Percentiles rank a stretch among this genome's conserved stretches.
Evolutionary conservation across 768 basidiomycete species (phyloP).

Genomic region (Boletus sp.): DNA sequence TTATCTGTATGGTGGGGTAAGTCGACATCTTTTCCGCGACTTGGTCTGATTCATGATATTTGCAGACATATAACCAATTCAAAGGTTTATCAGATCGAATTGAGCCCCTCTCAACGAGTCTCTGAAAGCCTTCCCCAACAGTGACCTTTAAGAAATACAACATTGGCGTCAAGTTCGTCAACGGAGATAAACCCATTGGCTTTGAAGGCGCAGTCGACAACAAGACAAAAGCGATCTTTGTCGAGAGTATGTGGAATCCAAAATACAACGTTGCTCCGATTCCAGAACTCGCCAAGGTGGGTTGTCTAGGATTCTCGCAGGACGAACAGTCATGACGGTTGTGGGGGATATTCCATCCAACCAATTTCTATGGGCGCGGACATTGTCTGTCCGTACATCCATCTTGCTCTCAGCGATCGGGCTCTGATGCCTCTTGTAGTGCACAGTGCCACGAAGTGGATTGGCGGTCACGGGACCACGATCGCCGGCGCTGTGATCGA

Average conservation of each 20-base stretch:
- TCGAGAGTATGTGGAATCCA: constrained; percentile 81
- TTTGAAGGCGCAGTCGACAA: constrained; percentile 72
- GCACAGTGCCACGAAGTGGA: constrained; percentile 85
- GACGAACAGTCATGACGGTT: neutral
- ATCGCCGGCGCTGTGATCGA: constrained; percentile 77
- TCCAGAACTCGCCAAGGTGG: constrained; percentile 64
- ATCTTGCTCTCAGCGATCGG: too few species aligned
- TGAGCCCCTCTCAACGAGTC: too few species aligned
- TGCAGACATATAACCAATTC: constrained; percentile 21
- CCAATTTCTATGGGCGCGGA: constrained; percentile 78
- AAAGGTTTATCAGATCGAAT: constrained; percentile 6
- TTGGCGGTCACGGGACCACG: constrained; percentile 77
- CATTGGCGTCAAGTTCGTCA: constrained; percentile 45
- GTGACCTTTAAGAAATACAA: constrained; percentile 18
- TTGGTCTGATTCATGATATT: neutral
- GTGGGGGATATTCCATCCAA: constrained; percentile 64
- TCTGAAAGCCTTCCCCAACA: neutral
- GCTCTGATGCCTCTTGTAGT: constrained; percentile 32
- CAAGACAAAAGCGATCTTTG: constrained; percentile 72
- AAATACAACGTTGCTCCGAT: constrained; percentile 66
- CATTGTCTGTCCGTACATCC: constrained; percentile 51
- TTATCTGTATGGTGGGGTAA: constrained; percentile 20
- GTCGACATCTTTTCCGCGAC: neutral
- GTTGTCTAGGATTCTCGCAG: neutral
- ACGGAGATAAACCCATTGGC: constrained; percentile 49